Percentiles rank a stretch among this genome's conserved stretches.
Conservation (phyloP, 75 land plant species). For the Isoetes taiwanensis region DNA sequence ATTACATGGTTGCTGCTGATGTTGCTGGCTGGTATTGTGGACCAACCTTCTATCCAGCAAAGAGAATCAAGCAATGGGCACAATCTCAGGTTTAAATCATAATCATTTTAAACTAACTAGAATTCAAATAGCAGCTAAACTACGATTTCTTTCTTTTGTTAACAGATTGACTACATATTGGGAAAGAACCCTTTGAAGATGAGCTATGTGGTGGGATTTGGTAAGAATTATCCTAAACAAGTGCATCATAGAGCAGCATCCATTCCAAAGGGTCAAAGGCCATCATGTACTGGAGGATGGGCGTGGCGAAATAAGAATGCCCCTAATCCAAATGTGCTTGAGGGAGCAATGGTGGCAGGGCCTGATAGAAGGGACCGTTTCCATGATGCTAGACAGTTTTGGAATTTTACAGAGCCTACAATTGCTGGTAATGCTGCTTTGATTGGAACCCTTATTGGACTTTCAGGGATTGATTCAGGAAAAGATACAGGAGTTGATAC, state of each 20-base stretch:
- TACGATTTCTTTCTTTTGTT: no score
- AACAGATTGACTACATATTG: slow-evolving; percentile 65
- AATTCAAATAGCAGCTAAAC: no score
- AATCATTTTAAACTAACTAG: neutral
- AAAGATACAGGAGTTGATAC: slow-evolving; percentile 34
- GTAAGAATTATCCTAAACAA: slow-evolving; percentile 43
- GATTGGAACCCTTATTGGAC: slow-evolving; percentile 50
- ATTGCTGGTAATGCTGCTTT: slow-evolving; percentile 70
- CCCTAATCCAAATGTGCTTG: slow-evolving; percentile 43
- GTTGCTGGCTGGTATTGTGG: slow-evolving; percentile 40
- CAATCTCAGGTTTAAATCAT: slow-evolving; percentile 46
- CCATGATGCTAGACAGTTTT: slow-evolving; percentile 33
- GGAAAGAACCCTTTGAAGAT: slow-evolving; percentile 58
- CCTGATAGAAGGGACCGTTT: slow-evolving; percentile 49
- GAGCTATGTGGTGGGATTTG: slow-evolving; percentile 80
- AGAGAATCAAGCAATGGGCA: slow-evolving; percentile 33
- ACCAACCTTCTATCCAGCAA: slow-evolving; percentile 37
- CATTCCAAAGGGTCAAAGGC: slow-evolving; percentile 33
- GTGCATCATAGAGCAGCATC: slow-evolving; percentile 88
- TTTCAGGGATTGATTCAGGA: slow-evolving; percentile 26
- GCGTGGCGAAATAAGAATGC: slow-evolving; percentile 31
- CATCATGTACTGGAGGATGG: slow-evolving; percentile 36
- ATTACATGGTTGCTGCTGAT: slow-evolving; percentile 33
- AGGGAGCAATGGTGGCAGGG: slow-evolving; percentile 81
- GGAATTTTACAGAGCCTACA: slow-evolving; percentile 61